Evolutionary conservation across 176 grass and related monocot genomes (phyloP), one percentile per base, ranked within the genome.

Genomic region (Oryza punctata): DNA sequence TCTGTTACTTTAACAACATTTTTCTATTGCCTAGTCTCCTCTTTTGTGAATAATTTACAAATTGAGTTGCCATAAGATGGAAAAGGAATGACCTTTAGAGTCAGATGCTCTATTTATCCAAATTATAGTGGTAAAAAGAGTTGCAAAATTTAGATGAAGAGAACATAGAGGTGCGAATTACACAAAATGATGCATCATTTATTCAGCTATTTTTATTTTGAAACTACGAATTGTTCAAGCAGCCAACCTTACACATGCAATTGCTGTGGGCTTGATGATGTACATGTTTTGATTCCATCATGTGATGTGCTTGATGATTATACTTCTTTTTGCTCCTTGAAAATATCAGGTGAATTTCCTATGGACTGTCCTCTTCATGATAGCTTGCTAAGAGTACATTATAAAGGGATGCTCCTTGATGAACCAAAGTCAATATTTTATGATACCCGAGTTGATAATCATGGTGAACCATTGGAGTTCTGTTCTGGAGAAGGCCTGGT

Each of bases 351-450:
- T 85, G 96, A 98, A 77, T 98, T 98, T 90, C 96, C 96, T 43
- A 98, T 98, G 93, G 96, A 98, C 65, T 98, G 96, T 57, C 96
- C 96, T 81, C 96, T 98, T 91, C 96, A 98, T 61, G 96, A 98
- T 83, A 98, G 96, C 85, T 94, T 95, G 60, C 86, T 98, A 91
- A 91, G 49, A 65, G 96, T 98, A 63, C 96, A 98, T 87, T 98
- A 98, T 73, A 98, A 91, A 63, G 96, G 93, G 54, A 95, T 88
- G 63, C 87, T 98, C 63, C 80, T 93, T 88, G 90, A 95, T 87
- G 89, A 93, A 93, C 83, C 92, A 69, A 98, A 94, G 73, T 91
- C 89, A 0, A 83, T 98, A 88, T 98, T 98, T 92, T 98, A 95
- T 90, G 91, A 98, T 87, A 94, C 96, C 78, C 85, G 41, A 93